Percentiles rank a stretch among this genome's conserved stretches.
These are phyloP conservation scores for Penicillium olsonii DNA, from an alignment of 2,329 filamentous ascomycete genomes.

Conservation along the genomic window DNA sequence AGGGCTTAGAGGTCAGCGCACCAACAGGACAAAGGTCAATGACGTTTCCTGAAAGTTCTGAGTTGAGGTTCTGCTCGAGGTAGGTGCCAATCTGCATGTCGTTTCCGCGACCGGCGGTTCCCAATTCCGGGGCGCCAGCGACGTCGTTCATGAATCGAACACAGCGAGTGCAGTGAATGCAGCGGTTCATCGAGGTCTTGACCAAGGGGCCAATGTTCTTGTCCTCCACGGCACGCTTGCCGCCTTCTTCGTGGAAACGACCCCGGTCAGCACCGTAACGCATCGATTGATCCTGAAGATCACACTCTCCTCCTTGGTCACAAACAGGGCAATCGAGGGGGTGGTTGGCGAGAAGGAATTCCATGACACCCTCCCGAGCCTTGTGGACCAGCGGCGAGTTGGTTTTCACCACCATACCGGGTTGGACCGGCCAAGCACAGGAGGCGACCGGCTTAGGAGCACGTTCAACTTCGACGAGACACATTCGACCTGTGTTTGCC, in stretches of 20 bases:
- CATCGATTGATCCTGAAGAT: conserved; percentile 99
- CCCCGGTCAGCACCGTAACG: conserved; percentile 94
- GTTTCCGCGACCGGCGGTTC: conserved; percentile 92
- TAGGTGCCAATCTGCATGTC: conserved; percentile 98
- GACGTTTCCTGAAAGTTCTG: conserved; percentile 93
- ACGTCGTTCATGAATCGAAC: conserved; percentile 97
- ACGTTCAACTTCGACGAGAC: conserved; percentile 94
- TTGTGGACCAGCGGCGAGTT: conserved; percentile 96
- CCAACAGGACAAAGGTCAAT: conserved; percentile 98
- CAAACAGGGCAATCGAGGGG: conserved; percentile 96
- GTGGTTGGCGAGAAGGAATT: conserved; percentile 95
- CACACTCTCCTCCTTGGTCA: conserved; percentile 98
- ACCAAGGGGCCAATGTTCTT: conserved; percentile 98
- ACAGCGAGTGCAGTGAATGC: conserved; percentile 98
- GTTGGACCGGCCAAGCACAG: conserved; percentile 97
- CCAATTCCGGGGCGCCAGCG: conserved; percentile 91
- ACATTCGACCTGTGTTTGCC: conserved; percentile 71
- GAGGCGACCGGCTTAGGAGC: conserved; percentile 97
- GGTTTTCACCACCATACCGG: conserved; percentile 99
- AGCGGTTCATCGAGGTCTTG: conserved; percentile 99
- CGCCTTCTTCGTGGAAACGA: conserved; percentile 91
- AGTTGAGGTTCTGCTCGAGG: conserved; percentile 88
- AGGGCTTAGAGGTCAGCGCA: conserved; percentile 94
- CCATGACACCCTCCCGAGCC: conserved; percentile 98
- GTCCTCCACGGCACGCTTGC: conserved; percentile 97